Evolutionary conservation across 2,329 filamentous ascomycete genomes (phyloP).

Genomic region (Neocatenulostroma microsporum): DNA sequence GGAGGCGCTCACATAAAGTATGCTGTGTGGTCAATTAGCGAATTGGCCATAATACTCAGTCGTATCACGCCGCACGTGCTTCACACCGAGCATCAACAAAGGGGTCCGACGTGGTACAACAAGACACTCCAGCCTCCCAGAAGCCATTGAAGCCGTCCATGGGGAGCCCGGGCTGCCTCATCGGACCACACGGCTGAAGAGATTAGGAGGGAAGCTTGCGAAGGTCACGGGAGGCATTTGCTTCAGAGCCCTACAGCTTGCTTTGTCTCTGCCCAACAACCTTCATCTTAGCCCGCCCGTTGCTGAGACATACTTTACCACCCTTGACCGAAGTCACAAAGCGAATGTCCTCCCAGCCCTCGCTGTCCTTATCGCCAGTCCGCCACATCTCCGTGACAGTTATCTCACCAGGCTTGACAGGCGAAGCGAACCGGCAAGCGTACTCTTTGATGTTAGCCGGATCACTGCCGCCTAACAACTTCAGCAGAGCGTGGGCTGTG

Average conservation of each 20-base stretch:
- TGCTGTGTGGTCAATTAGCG: too few species aligned
- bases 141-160: too few species aligned
- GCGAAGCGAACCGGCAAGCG: slow-evolving; percentile 78
- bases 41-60: too few species aligned
- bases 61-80: too few species aligned
- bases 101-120: too few species aligned
- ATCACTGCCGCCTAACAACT: slow-evolving; percentile 65
- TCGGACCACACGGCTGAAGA: too few species aligned
- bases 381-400: slow-evolving; percentile 75
- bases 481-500: slow-evolving; percentile 63
- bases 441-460: slow-evolving; percentile 79
- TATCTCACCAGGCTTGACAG: slow-evolving; percentile 76
- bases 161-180: too few species aligned
- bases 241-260: slow-evolving; percentile 61
- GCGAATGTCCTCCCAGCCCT: slow-evolving; percentile 71
- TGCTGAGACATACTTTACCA: slow-evolving; percentile 79
- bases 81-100: too few species aligned
- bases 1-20: too few species aligned
- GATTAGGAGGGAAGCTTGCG: too few species aligned
- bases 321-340: slow-evolving; percentile 71
- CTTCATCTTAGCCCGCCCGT: slow-evolving; percentile 74
- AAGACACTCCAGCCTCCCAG: too few species aligned
- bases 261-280: slow-evolving; percentile 46
- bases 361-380: slow-evolving; percentile 56
- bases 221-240: too few species aligned